phyloP scores from a whole-genome alignment of 176 grass and related monocot genomes.

The Rhynchospora pubera region DNA sequence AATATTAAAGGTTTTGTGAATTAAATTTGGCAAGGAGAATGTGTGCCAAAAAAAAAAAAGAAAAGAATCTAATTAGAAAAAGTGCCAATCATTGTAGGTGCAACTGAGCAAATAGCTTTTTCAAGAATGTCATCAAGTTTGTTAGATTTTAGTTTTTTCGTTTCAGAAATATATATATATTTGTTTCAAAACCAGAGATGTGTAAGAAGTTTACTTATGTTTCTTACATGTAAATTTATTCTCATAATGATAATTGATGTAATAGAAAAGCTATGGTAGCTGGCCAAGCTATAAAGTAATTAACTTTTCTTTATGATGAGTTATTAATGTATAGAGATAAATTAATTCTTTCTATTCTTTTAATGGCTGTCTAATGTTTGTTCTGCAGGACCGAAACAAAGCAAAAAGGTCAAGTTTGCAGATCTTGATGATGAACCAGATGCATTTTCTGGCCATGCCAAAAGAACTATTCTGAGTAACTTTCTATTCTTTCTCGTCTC shows the following conservation, averaged over 20 bases:
- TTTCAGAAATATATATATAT: too few relatives aligned
- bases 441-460: conserved; percentile 3
- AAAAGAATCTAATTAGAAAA: not conserved
- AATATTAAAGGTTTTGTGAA: not conserved
- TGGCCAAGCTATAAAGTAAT: not conserved
- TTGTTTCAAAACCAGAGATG: not conserved
- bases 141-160: not conserved
- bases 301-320: not conserved
- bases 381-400: conserved; percentile 45
- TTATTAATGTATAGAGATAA: not conserved
- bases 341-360: too few relatives aligned
- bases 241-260: not conserved
- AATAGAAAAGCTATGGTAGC: not conserved
- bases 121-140: not conserved
- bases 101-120: not conserved
- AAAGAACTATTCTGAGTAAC: not conserved
- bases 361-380: not conserved
- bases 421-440: conserved; percentile 36
- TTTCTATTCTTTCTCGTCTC: conserved; percentile 9
- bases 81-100: not conserved
- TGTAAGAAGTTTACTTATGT: not conserved
- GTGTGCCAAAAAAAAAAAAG: not conserved
- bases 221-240: not conserved
- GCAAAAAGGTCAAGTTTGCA: conserved; percentile 54
- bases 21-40: not conserved